Percentiles rank a stretch among this genome's conserved stretches.
Conservation (phyloP, 768 basidiomycete species). For the Suillus paluster region DNA sequence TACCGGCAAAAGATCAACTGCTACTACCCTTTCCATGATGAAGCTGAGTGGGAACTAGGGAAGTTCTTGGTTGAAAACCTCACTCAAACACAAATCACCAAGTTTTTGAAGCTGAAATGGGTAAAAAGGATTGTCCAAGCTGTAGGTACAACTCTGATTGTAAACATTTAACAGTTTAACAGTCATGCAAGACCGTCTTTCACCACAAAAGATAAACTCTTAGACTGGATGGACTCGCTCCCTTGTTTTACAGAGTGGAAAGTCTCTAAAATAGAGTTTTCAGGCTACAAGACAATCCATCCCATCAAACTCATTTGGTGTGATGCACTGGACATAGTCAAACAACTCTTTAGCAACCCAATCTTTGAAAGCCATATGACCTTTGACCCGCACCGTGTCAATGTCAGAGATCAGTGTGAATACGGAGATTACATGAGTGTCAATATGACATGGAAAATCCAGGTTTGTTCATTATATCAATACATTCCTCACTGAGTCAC, state of each 20-base stretch:
- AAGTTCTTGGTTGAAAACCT: slow-evolving; percentile 29
- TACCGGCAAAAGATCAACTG: slow-evolving; percentile 19
- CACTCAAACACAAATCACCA: slow-evolving; percentile 21
- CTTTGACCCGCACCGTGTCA: slow-evolving; percentile 19
- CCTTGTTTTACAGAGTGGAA: slow-evolving; percentile 28
- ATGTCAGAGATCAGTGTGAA: slow-evolving; percentile 10
- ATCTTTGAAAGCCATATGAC: slow-evolving; percentile 24
- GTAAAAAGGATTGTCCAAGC: slow-evolving; percentile 17
- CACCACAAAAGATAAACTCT: slow-evolving; percentile 21
- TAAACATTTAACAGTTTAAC: neutral
- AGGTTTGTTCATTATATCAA: slow-evolving; percentile 19
- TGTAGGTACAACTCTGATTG: neutral
- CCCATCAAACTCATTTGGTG: slow-evolving; percentile 27
- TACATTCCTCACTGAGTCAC: slow-evolving; percentile 29
- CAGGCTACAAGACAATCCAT: slow-evolving; percentile 16
- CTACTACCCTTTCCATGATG: slow-evolving; percentile 39
- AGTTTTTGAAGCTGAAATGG: slow-evolving; percentile 33
- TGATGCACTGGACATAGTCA: slow-evolving; percentile 27
- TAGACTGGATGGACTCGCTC: slow-evolving; percentile 18
- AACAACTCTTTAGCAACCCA: slow-evolving; percentile 27
- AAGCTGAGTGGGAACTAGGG: slow-evolving; percentile 38
- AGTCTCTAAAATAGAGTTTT: slow-evolving; percentile 6
- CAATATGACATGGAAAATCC: slow-evolving; percentile 23
- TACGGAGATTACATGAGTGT: slow-evolving; percentile 30
- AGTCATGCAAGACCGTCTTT: slow-evolving; percentile 20